Evolutionary conservation across 2,329 filamentous ascomycete species (phyloP).

Genomic region (Aspergillus awamori): DNA sequence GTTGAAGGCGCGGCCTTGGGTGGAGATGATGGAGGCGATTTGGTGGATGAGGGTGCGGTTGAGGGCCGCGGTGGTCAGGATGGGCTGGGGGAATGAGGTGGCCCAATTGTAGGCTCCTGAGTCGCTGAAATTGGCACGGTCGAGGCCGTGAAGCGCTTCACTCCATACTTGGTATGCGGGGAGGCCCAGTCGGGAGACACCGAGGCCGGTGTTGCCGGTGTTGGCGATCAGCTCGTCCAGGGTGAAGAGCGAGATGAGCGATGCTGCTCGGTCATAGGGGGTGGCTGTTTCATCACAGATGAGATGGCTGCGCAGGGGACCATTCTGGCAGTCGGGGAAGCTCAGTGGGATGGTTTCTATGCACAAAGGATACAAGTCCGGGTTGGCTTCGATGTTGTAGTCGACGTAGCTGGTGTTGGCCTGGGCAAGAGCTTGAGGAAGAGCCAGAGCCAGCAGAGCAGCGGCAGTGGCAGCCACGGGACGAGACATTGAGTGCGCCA

Average conservation of each 20-base stretch:
- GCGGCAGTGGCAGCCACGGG: background rate
- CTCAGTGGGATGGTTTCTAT: conserved; percentile 24
- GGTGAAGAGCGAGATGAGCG: conserved; percentile 56
- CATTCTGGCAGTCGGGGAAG: conserved; percentile 57
- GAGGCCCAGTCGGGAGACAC: conserved; percentile 59
- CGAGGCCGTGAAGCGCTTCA: conserved; percentile 63
- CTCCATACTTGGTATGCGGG: conserved; percentile 65
- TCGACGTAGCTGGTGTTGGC: conserved; percentile 32
- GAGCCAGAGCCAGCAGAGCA: conserved; percentile 19
- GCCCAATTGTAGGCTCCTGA: conserved; percentile 60
- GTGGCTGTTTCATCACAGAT: conserved; percentile 54
- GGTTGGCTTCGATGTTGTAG: conserved; percentile 31
- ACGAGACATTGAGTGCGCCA: background rate
- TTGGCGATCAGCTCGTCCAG: conserved; percentile 60
- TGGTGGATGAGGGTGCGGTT: conserved; percentile 63
- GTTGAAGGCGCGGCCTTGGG: conserved; percentile 66
- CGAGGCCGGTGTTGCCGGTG: conserved; percentile 53
- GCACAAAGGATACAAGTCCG: conserved; percentile 26
- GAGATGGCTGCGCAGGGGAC: conserved; percentile 53
- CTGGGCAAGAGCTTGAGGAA: conserved; percentile 28
- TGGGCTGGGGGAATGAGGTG: conserved; percentile 68
- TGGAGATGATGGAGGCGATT: conserved; percentile 58
- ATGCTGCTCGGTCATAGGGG: conserved; percentile 47
- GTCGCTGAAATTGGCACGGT: conserved; percentile 59
- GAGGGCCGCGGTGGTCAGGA: conserved; percentile 64